A percentile compares a stretch with the other conserved stretches of the same genome.
Conservation (phyloP, 345 rosid species). For the Aquilaria malaccensis region DNA sequence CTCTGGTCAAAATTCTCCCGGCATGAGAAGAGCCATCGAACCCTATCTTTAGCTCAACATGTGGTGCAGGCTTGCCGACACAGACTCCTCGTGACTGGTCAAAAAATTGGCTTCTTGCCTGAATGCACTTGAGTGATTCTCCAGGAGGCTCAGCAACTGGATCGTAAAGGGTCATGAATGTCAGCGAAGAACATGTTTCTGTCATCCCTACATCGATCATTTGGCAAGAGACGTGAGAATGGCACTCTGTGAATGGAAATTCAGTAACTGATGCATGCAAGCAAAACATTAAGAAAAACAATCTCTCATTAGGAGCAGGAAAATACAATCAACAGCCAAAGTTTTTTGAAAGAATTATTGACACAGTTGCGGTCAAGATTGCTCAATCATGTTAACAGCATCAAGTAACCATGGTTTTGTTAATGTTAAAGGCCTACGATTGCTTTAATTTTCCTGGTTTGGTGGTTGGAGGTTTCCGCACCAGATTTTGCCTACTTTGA, state of each 20-base stretch:
- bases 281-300: too few relatives aligned
- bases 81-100: constrained; percentile 46
- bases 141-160: constrained; percentile 23
- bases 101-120: constrained; percentile 7
- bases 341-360: too few relatives aligned
- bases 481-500: too few relatives aligned
- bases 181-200: constrained; percentile 73
- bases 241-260: not conserved
- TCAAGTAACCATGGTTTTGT: too few relatives aligned
- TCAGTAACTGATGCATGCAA: not conserved
- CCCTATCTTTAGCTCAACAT: constrained; percentile 54
- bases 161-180: constrained; percentile 57
- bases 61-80: constrained; percentile 82
- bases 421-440: too few relatives aligned
- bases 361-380: too few relatives aligned
- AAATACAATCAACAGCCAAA: too few relatives aligned
- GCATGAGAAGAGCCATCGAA: constrained; percentile 30
- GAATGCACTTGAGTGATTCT: constrained; percentile 11
- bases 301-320: too few relatives aligned
- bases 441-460: too few relatives aligned
- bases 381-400: too few relatives aligned
- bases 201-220: constrained; percentile 61
- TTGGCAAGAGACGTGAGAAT: constrained; percentile 5
- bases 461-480: too few relatives aligned
- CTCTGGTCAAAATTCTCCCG: constrained; percentile 70